These are phyloP conservation scores for Paulownia fortunei DNA, from an alignment of 257 asterid species.

Conservation along the genomic window DNA sequence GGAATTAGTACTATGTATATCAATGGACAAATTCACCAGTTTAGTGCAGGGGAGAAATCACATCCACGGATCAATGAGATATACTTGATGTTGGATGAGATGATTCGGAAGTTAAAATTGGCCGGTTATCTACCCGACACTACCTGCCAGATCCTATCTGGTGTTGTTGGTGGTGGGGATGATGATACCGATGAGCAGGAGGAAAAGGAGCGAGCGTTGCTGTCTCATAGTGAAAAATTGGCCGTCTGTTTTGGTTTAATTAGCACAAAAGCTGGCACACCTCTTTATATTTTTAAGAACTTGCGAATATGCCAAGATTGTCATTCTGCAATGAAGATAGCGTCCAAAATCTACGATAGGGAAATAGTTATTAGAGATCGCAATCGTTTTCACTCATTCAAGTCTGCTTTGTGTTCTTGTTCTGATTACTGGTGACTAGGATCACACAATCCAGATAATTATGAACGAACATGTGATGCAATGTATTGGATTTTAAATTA, in stretches of 20 bases:
- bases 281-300: conserved; percentile 63
- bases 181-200: conserved; percentile 40
- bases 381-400: conserved; percentile 62
- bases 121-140: conserved; percentile 56
- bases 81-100: conserved; percentile 62
- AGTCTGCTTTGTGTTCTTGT: conserved; percentile 58
- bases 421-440: conserved; percentile 55
- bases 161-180: conserved; percentile 33
- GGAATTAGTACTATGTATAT: conserved; percentile 67
- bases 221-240: conserved; percentile 62
- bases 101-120: conserved; percentile 51
- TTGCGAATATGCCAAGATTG: conserved; percentile 65
- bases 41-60: conserved; percentile 63
- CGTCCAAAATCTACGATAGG: conserved; percentile 50
- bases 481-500: neutral
- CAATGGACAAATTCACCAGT: conserved; percentile 55
- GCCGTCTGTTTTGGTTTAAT: conserved; percentile 64
- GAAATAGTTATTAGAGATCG: conserved; percentile 69
- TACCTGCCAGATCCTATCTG: conserved; percentile 42
- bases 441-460: neutral
- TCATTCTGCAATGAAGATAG: conserved; percentile 67
- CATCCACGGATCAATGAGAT: conserved; percentile 49
- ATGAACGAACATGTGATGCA: neutral
- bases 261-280: conserved; percentile 53
- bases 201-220: conserved; percentile 61